phyloP scores from a whole-genome alignment of 1,139 yeast genomes.

The Nakaseomyces delphensis region DNA sequence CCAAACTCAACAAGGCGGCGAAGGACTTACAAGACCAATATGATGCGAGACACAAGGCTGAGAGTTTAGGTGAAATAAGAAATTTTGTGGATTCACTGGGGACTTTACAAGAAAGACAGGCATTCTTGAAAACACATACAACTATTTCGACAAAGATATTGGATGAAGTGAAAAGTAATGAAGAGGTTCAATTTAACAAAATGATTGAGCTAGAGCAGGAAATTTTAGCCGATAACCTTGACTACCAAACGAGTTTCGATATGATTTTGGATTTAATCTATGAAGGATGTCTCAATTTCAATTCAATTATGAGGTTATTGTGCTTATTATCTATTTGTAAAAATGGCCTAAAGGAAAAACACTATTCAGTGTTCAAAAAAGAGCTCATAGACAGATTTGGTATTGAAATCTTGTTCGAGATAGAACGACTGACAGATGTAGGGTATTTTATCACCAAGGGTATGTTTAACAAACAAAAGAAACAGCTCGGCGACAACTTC shows the following conservation, averaged over 20 bases:
- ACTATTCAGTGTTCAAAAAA: conserved; percentile 20
- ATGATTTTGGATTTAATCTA: conserved; percentile 22
- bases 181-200: conserved; percentile 39
- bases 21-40: conserved; percentile 61
- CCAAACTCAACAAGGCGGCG: conserved; percentile 60
- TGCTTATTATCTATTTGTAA: conserved; percentile 24
- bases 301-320: conserved; percentile 18
- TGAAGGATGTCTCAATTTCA: conserved; percentile 18
- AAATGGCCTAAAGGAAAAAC: conserved; percentile 25
- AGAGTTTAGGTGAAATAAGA: conserved; percentile 58
- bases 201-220: conserved; percentile 62
- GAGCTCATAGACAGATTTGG: conserved; percentile 29
- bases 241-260: conserved; percentile 18
- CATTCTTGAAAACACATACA: conserved; percentile 66
- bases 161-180: conserved; percentile 40
- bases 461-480: conserved; percentile 7
- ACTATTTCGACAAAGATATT: conserved; percentile 62
- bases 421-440: conserved; percentile 21
- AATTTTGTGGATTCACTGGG: conserved; percentile 65
- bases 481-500: conserved; percentile 4
- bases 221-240: conserved; percentile 21
- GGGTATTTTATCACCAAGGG: conserved; percentile 20
- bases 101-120: conserved; percentile 58
- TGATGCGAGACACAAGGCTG: conserved; percentile 51
- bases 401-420: conserved; percentile 19